Base-by-base conservation (phyloP, 2,329 filamentous ascomycete species). In the Endothia cerciana region DNA sequence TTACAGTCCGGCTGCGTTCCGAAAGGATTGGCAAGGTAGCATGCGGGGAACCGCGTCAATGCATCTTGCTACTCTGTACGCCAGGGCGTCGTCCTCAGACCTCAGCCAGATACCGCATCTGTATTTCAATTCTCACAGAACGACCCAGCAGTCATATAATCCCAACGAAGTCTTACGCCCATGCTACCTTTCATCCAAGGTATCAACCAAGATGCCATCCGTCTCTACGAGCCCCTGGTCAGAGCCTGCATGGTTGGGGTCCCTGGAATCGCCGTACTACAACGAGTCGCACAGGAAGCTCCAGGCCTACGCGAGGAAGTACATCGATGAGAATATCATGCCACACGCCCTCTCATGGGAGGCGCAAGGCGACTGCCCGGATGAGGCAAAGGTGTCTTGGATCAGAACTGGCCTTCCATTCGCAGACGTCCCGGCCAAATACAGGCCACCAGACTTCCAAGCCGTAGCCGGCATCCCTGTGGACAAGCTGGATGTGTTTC, bases 271-370 rank as follows among this genome's bases (percentile, higher is more conserved):
- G 11, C 86, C 87, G 2, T 89, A 89, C 76, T 90, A 90, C 78
- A 87, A 82, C 47, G 80, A 82, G 7, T 83, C 84, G 0, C 88
- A 90, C 73, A 81, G 82, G 51, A 78, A 75, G 49, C 79, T 90
- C 2, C 85, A 87, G 64, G 80, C 83, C 53, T 81, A 80, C n/a
- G 78, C 87, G 0, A 82, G 88, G 47, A 74, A 80, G 38, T 89
- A 89, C 68, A 79, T 88, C 60, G 82, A 89, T 65, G 79, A 80
- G 3, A 77, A 86, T 43, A 79, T 90, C 63, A 77, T 83, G 3
- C 85, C 86, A 0, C 80, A 85, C 71, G 83, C 84, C 30, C 80
- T 87, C 25, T 84, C 89, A 63, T 90, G 87, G 87, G 88, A 90
- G 71, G 80, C 79, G 4, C 82, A 81, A 2, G 81, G 82, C 1